Evolutionary conservation across 1,284 basidiomycete genomes (phyloP), one percentile per base, ranked within the genome.

Genomic region (Sporisorium reilianum): DNA sequence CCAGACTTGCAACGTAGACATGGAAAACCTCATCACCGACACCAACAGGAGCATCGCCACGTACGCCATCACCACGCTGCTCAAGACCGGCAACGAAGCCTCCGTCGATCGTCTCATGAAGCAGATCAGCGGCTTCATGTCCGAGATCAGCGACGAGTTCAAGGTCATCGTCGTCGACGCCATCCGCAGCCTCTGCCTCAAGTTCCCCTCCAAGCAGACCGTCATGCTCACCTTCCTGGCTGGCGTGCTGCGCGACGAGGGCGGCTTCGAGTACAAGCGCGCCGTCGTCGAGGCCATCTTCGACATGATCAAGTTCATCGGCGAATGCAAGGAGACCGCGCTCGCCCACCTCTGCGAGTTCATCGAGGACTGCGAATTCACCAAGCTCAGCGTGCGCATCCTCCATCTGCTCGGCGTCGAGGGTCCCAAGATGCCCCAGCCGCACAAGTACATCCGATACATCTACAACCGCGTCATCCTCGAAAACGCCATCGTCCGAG

Each of bases 341-440:
- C 89, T 99, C 45, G 95, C 95, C 12, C 94, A 99, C 84, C 89
- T 99, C n/a, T 99, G 97, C 88, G 97, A 99, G 86, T 99, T 99
- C 86, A 99, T 99, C 85, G 97, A 99, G 87, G 97, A 99, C 85
- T 99, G 97, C 89, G 97, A 99, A 86, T 99, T 99, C 85, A 98
- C 96, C 44, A 99, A 99, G 87, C 90, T 99, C 51, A 97, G 94
- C 28, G 97, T 99, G 65, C 91, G 97, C 53, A 94, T 99, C 80
- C 89, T 99, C 38, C 93, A 99, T 85, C 87, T 99, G 40, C 90
- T 99, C 49, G 97, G 97, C 51, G 89, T 95, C 59, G 97, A 99
- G 86, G 97, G 97, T 11, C 97, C 97, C 51, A 94, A 94, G 85
- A 92, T 95, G 54, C 90, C 92, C 22, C 93, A 97, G 85, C 97